phyloP scores from a whole-genome alignment of 805 yeast species.

The Wickerhamomyces bovis region DNA sequence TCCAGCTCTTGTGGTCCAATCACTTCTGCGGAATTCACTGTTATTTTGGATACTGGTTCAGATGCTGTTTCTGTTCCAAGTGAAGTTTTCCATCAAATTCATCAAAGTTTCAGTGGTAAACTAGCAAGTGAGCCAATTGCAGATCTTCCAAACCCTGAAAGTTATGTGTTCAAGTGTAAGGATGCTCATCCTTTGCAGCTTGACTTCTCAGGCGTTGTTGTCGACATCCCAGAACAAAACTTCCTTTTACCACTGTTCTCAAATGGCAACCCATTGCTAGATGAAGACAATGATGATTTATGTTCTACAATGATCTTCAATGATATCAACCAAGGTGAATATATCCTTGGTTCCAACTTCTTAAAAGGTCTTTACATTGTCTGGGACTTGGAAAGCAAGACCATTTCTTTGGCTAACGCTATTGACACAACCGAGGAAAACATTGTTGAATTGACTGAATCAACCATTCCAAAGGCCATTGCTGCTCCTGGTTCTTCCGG shows the following conservation, averaged over 20 bases:
- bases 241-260: conserved; percentile 9
- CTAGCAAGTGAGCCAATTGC: conserved; percentile 22
- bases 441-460: conserved; percentile 13
- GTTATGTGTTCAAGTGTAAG: conserved; percentile 27
- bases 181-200: conserved; percentile 11
- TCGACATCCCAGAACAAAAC: conserved; percentile 7
- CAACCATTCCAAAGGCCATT: conserved; percentile 13
- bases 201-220: conserved; percentile 13
- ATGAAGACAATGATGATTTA: conserved; percentile 12
- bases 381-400: conserved; percentile 14
- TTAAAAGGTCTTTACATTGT: conserved; percentile 13
- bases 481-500: conserved; percentile 6
- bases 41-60: conserved; percentile 17
- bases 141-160: conserved; percentile 18
- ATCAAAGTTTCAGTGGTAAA: conserved; percentile 13
- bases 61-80: conserved; percentile 7
- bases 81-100: conserved; percentile 9
- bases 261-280: conserved; percentile 4
- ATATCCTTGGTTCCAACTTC: conserved; percentile 12
- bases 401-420: conserved; percentile 14
- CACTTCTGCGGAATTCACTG: background rate
- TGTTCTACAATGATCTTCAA: conserved; percentile 11
- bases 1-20: conserved; percentile 13
- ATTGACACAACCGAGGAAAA: conserved; percentile 1
- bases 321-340: background rate